Evolutionary conservation across 164 flowering plant genomes (phyloP).

Genomic region (Akebia trifoliata): DNA sequence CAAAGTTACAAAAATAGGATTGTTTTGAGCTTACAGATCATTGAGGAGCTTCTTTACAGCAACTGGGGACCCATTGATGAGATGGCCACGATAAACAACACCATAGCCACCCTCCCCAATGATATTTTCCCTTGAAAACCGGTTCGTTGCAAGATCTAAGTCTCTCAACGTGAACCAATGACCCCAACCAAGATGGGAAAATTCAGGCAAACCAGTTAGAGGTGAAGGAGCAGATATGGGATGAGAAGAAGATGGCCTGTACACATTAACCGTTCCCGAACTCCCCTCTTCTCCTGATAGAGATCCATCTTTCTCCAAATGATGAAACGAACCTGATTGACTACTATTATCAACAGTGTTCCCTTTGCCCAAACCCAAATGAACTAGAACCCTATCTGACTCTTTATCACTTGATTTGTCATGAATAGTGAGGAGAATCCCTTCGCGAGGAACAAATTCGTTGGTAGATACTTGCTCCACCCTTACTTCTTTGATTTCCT

Average conservation of each 20-base stretch:
- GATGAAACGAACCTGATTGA: slow-evolving; percentile 57
- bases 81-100: slow-evolving; percentile 66
- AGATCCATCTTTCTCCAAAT: slow-evolving; percentile 51
- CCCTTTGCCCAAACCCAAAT: slow-evolving; percentile 26
- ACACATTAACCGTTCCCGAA: slow-evolving; percentile 21
- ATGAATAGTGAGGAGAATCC: slow-evolving; percentile 29
- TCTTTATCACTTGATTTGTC: slow-evolving; percentile 55
- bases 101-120: slow-evolving; percentile 95
- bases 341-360: slow-evolving; percentile 44
- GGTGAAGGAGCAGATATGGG: slow-evolving; percentile 62
- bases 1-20: not conserved
- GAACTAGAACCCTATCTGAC: slow-evolving; percentile 48
- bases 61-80: slow-evolving; percentile 75
- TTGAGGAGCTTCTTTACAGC: slow-evolving; percentile 90
- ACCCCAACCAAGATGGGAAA: slow-evolving; percentile 94
- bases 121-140: slow-evolving; percentile 69
- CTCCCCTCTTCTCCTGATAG: slow-evolving; percentile 53
- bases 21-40: slow-evolving; percentile 51
- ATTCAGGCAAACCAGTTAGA: slow-evolving; percentile 68
- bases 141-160: slow-evolving; percentile 66
- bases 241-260: slow-evolving; percentile 39
- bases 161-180: slow-evolving; percentile 94
- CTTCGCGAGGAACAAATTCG: slow-evolving; percentile 28
- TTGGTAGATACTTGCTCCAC: slow-evolving; percentile 52
- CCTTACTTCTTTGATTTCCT: slow-evolving; percentile 71